phyloP scores from a whole-genome alignment of 495 filamentous ascomycete genomes.

The Penicillium fimorum region DNA sequence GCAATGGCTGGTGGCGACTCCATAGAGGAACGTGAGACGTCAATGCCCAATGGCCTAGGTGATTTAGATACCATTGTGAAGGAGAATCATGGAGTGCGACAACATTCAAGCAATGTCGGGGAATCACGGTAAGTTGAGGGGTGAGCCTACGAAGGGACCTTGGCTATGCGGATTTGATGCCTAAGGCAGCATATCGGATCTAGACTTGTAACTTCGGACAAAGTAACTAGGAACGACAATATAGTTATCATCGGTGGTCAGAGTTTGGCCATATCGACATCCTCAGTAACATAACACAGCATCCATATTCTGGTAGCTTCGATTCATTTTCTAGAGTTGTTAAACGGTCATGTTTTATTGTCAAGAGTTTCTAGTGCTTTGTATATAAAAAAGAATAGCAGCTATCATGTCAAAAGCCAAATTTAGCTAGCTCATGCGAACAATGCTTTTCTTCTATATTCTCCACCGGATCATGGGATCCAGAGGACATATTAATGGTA shows the following conservation, averaged over 20 bases:
- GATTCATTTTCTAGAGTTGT: not conserved
- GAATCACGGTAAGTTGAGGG: conserved; percentile 23
- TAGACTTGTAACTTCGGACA: not conserved
- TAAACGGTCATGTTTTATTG: not conserved
- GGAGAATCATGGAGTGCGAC: conserved; percentile 3
- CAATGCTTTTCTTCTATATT: no score
- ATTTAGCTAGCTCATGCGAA: no score
- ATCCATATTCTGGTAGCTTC: not conserved
- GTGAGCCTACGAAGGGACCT: conserved; percentile 12
- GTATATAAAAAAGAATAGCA: no score
- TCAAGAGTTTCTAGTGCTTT: not conserved
- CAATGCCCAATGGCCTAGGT: conserved; percentile 33
- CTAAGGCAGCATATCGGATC: conserved; percentile 11
- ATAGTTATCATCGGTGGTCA: no score
- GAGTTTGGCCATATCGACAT: not conserved
- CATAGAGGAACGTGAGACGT: conserved; percentile 36
- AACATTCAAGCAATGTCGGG: conserved; percentile 26
- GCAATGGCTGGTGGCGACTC: conserved; percentile 65
- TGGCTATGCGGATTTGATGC: conserved; percentile 5
- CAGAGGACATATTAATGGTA: not conserved
- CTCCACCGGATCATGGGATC: no score
- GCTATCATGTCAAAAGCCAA: no score
- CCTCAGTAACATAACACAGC: not conserved
- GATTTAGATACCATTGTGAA: conserved; percentile 34
- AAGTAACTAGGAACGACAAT: no score